Evolutionary conservation across 2,329 filamentous ascomycete species (phyloP), one percentile per base, ranked within the genome.

Genomic region (Chaetoscypha palmicola): DNA sequence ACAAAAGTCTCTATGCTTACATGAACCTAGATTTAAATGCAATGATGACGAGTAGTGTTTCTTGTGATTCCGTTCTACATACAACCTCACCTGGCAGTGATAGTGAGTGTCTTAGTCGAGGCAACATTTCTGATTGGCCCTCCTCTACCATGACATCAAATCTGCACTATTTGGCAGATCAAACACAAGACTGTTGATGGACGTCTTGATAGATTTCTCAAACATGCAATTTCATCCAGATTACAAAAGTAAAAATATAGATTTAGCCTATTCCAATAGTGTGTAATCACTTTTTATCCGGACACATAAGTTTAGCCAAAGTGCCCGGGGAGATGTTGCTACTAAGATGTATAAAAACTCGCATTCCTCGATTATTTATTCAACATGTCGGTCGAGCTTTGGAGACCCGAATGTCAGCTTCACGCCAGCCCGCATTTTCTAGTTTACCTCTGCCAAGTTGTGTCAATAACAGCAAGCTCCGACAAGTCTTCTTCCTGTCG

Each of bases 1-100:
- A 33, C 38, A 47, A 47, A 47, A 47, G 39, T 38, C 39, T 43
- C 39, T 26, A 38, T 39, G 28, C 35, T 41, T 38, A 21, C 21
- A 42, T 37, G 40, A 33, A 20, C 28, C 35, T 43, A 39, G 45
- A 47, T 34, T 14, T 38, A 23, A 47, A 47, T 38, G 17, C 28
- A 35, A 46, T 23, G 34, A 43, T 34, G 39, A 47, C 5, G 4
- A 7, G 32, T 5, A 9, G 3, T 10, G 10, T 9, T 34, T 19
- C 4, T 17, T 7, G 19, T 4, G 10, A 34, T 5, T 4, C 10
- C 19, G 14, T 17, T 4, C 19, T 34, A 10, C 4, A 4, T 34
- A 9, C n/a, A 10, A 9, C 10, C 3, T 16, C 32, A 10, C 10
- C 12, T 7, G 32, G 17, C 31, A n/a, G 7, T 33, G 14, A 12